Conservation (phyloP, 1,284 basidiomycete genomes). For the Sanguinoderma infundibulare region DNA sequence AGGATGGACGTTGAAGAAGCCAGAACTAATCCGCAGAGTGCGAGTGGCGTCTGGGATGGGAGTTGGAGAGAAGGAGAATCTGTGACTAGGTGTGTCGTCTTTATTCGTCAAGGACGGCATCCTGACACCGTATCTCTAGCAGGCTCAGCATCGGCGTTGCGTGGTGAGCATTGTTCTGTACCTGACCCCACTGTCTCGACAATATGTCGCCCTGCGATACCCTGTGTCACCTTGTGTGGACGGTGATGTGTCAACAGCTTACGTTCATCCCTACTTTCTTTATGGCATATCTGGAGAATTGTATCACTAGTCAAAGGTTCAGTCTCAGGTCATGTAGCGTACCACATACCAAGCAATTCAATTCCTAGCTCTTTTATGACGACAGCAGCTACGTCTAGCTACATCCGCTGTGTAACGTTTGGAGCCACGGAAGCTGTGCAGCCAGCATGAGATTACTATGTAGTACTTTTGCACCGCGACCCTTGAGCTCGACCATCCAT, state of each 20-base stretch:
- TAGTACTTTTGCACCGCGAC: too few species aligned
- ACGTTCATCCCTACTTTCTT: background rate
- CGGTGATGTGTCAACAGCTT: background rate
- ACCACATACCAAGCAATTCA: background rate
- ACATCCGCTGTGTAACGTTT: too few species aligned
- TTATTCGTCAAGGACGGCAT: background rate
- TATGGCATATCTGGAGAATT: background rate
- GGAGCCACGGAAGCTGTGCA: too few species aligned
- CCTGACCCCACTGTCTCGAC: background rate
- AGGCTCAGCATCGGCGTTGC: constrained; percentile 10
- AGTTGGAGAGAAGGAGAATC: constrained; percentile 30
- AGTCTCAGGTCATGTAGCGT: background rate
- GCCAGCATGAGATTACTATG: too few species aligned
- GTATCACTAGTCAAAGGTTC: background rate
- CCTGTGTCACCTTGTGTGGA: background rate
- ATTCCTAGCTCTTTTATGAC: too few species aligned
- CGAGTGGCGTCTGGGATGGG: constrained; percentile 16
- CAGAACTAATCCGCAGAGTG: background rate
- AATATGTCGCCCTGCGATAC: background rate
- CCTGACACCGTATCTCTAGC: background rate
- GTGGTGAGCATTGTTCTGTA: background rate
- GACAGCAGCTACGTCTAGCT: too few species aligned
- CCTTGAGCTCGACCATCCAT: too few species aligned
- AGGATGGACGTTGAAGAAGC: background rate
- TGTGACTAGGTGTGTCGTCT: constrained; percentile 12